Evolutionary conservation across 2,329 filamentous ascomycete species (phyloP).

Genomic region (Chrysoporthe cubensis): DNA sequence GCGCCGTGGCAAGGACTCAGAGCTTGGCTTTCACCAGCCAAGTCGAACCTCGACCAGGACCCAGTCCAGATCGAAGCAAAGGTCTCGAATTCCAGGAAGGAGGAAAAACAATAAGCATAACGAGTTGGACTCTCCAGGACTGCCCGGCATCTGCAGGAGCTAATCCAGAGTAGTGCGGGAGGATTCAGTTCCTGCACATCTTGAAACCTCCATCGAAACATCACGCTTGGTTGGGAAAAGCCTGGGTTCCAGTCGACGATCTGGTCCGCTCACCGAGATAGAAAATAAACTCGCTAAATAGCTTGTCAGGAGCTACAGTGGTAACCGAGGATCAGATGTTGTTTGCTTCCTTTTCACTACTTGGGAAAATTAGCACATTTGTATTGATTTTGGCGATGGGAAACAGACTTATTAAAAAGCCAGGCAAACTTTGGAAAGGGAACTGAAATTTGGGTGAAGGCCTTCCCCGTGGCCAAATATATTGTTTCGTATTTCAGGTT

Average conservation of each 20-base stretch:
- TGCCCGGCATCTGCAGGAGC: not conserved
- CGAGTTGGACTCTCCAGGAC: not conserved
- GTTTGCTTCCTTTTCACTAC: not conserved
- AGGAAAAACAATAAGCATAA: not conserved
- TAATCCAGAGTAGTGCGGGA: not conserved
- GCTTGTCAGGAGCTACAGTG: not conserved
- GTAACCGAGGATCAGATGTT: not conserved
- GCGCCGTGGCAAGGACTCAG: not conserved
- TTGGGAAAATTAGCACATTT: not conserved
- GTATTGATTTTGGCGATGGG: not conserved
- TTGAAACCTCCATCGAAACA: conserved; percentile 1
- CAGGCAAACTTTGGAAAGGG: not conserved
- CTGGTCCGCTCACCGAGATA: not conserved
- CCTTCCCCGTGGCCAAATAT: not conserved
- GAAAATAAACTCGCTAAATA: not conserved
- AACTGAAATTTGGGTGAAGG: not conserved
- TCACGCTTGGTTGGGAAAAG: not conserved
- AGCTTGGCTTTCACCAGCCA: not conserved
- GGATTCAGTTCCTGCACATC: not conserved
- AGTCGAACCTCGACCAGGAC: not conserved
- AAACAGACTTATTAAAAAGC: not conserved
- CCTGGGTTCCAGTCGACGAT: not conserved
- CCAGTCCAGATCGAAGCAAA: not conserved
- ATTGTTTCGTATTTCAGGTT: not conserved
- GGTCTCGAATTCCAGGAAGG: not conserved